phyloP scores from a whole-genome alignment of 768 basidiomycete species.

The Tylopilus subfusipes region DNA sequence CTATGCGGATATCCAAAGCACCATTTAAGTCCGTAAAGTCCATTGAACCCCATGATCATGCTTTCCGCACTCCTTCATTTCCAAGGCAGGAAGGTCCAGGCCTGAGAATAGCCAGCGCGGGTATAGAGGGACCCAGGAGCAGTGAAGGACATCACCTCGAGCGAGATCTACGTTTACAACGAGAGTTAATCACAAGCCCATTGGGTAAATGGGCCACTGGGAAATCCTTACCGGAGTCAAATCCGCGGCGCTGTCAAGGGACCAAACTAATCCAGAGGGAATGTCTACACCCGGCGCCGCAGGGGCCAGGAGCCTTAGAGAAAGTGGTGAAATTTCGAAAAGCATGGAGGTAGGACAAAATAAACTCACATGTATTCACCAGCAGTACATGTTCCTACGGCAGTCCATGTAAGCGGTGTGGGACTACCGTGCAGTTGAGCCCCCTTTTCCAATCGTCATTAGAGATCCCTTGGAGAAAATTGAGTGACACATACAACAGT shows the following conservation, averaged over 20 bases:
- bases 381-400: not conserved
- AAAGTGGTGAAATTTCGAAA: not conserved
- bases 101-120: not conserved
- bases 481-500: not conserved
- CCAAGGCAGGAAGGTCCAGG: not conserved
- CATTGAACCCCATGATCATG: not conserved
- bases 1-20: not conserved
- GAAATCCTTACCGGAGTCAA: not conserved
- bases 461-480: not conserved
- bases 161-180: not conserved
- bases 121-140: not conserved
- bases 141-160: not conserved
- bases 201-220: not conserved
- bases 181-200: not conserved
- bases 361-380: not conserved
- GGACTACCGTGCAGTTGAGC: not conserved
- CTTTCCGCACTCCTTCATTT: not conserved
- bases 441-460: not conserved
- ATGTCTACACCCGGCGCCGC: no score
- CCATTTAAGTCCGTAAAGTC: not conserved
- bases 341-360: not conserved
- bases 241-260: not conserved
- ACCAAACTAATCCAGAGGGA: not conserved
- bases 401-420: not conserved
- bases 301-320: not conserved